These are phyloP conservation scores for Rutstroemia sp. DNA, from an alignment of 2,329 filamentous ascomycete species.

Conservation along the genomic window DNA sequence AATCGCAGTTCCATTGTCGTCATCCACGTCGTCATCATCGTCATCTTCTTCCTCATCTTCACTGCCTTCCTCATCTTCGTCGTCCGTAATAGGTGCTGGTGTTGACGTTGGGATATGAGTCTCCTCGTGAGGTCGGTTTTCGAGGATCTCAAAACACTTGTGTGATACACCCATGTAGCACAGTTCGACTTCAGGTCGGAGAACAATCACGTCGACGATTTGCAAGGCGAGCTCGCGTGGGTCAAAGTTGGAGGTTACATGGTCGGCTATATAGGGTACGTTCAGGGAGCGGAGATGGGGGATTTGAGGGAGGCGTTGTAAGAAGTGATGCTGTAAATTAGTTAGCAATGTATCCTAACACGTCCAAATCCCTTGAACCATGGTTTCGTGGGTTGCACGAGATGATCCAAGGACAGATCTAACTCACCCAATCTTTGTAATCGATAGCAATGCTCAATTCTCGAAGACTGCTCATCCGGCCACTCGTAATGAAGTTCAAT, in stretches of 20 bases:
- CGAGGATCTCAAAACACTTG: slow-evolving; percentile 78
- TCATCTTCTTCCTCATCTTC: slow-evolving; percentile 42
- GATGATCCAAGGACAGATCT: no score
- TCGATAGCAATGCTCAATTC: slow-evolving; percentile 68
- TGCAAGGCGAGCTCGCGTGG: slow-evolving; percentile 67
- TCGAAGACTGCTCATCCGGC: slow-evolving; percentile 62
- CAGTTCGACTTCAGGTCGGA: slow-evolving; percentile 68
- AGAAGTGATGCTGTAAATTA: slow-evolving; percentile 60
- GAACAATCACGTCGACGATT: slow-evolving; percentile 68
- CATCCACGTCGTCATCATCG: slow-evolving; percentile 35
- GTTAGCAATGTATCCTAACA: not conserved
- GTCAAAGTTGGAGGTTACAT: slow-evolving; percentile 47
- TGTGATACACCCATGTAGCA: slow-evolving; percentile 69
- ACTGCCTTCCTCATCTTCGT: slow-evolving; percentile 37
- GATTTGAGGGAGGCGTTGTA: slow-evolving; percentile 65
- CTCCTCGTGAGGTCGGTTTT: slow-evolving; percentile 46
- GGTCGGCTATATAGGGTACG: slow-evolving; percentile 59
- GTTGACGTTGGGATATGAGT: slow-evolving; percentile 27
- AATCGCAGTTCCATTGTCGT: slow-evolving; percentile 29
- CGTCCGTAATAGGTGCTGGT: slow-evolving; percentile 34
- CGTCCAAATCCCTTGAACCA: not conserved
- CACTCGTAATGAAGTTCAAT: slow-evolving; percentile 66
- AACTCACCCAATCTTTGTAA: slow-evolving; percentile 71
- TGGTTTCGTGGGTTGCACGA: not conserved
- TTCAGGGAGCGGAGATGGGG: slow-evolving; percentile 64